Conservation (phyloP, 345 rosid genomes). For the Cardamine occulta region DNA sequence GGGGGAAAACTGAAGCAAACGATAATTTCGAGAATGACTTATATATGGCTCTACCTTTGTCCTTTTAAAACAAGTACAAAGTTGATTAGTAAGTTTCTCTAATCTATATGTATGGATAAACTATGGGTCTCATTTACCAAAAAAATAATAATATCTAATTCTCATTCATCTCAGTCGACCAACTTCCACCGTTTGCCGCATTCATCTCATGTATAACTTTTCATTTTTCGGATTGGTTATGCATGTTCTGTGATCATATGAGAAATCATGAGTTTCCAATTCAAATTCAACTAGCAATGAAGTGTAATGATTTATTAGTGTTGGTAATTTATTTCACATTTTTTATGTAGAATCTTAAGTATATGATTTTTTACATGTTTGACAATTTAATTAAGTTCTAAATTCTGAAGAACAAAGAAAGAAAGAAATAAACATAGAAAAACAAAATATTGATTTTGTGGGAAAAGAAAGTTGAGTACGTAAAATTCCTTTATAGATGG, state of each 20-base stretch:
- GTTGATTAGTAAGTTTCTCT: not conserved
- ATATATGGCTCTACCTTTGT: not conserved
- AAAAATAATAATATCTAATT: not conserved
- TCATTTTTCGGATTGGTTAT: no score
- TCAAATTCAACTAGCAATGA: no score
- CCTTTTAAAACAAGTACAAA: not conserved
- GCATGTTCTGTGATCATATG: no score
- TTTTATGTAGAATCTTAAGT: not conserved
- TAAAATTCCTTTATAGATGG: not conserved
- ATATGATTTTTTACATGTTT: not conserved
- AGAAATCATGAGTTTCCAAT: no score
- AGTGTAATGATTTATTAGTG: not conserved
- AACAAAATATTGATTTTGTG: not conserved
- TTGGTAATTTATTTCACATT: not conserved
- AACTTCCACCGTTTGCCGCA: no score
- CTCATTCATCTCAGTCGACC: no score
- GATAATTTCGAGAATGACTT: not conserved
- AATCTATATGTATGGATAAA: not conserved
- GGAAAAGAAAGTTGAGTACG: conserved; percentile 25
- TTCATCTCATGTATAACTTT: no score
- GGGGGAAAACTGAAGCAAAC: no score
- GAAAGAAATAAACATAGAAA: not conserved
- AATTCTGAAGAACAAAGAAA: not conserved
- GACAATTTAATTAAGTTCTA: not conserved
- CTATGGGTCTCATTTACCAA: not conserved